These are phyloP conservation scores for Pyricularia grisea DNA, from an alignment of 2,329 filamentous ascomycete genomes.

Conservation along the genomic window DNA sequence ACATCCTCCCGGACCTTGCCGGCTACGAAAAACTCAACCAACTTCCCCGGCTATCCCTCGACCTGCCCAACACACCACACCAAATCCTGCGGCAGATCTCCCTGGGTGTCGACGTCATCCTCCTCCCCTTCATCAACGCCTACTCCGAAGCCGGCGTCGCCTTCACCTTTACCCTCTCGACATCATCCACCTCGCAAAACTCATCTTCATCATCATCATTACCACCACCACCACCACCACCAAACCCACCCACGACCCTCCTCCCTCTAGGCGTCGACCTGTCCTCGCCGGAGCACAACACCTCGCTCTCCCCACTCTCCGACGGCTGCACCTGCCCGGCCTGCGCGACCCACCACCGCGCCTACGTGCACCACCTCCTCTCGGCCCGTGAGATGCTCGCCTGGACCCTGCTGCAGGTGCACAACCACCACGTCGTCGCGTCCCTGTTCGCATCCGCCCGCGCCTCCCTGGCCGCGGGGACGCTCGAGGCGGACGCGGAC, in stretches of 20 bases:
- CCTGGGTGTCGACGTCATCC: constrained; percentile 72
- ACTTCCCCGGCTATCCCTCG: constrained; percentile 68
- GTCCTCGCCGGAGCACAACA: constrained; percentile 55
- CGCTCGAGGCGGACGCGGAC: constrained; percentile 48
- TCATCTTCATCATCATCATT: too few species aligned
- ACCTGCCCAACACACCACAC: constrained; percentile 61
- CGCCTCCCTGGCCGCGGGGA: constrained; percentile 45
- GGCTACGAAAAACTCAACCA: constrained; percentile 40
- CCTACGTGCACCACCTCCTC: constrained; percentile 81
- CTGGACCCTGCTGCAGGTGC: constrained; percentile 86
- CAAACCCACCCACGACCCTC: constrained; percentile 9
- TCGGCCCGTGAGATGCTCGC: constrained; percentile 92
- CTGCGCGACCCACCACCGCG: constrained; percentile 74
- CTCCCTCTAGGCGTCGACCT: constrained; percentile 66
- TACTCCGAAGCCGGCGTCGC: constrained; percentile 81
- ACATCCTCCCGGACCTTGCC: constrained; percentile 59
- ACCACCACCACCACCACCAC: constrained; percentile 5
- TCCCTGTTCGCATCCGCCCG: constrained; percentile 68
- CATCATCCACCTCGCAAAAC: constrained; percentile 12
- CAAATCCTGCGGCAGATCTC: constrained; percentile 67
- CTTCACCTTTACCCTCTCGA: constrained; percentile 67
- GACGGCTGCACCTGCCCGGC: constrained; percentile 69
- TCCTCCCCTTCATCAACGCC: constrained; percentile 63
- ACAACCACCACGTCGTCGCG: constrained; percentile 70
- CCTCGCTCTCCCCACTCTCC: constrained; percentile 52